Conservation (phyloP, 1,284 basidiomycete species). For the Ganoderma lingzhi region DNA sequence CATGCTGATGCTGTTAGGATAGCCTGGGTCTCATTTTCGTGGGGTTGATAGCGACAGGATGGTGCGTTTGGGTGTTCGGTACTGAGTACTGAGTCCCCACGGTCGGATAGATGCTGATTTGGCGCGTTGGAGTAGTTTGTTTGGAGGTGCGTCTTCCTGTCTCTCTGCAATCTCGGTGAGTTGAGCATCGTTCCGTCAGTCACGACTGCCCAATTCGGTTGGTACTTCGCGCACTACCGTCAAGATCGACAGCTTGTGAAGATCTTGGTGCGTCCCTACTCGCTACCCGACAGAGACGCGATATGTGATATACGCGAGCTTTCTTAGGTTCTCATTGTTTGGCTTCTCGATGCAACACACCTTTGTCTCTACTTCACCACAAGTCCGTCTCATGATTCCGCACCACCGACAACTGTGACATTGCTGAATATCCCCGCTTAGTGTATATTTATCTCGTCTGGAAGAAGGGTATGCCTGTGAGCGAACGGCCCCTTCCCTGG, state of each 20-base stretch:
- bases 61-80: constrained; percentile 3
- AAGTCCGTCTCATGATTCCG: neutral
- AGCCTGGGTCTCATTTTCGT: constrained; percentile 18
- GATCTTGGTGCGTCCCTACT: constrained; percentile 8
- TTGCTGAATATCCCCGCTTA: neutral
- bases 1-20: constrained; percentile 2
- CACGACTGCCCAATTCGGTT: constrained; percentile 17
- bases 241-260: constrained; percentile 13
- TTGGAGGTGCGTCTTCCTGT: constrained; percentile 10
- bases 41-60: constrained; percentile 13
- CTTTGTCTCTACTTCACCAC: constrained; percentile 15
- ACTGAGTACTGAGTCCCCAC: too few species aligned
- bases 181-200: constrained; percentile 4
- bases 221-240: constrained; percentile 17
- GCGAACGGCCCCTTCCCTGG: constrained; percentile 14
- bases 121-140: constrained; percentile 9
- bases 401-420: neutral
- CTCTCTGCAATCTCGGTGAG: neutral
- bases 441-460: constrained; percentile 18
- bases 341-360: constrained; percentile 16
- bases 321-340: constrained; percentile 12
- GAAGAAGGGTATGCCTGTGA: neutral
- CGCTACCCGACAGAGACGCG: neutral
- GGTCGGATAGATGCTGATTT: neutral
- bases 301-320: neutral